Conservation (phyloP, 495 filamentous ascomycete species). For the Hyaloscypha finlandica region DNA sequence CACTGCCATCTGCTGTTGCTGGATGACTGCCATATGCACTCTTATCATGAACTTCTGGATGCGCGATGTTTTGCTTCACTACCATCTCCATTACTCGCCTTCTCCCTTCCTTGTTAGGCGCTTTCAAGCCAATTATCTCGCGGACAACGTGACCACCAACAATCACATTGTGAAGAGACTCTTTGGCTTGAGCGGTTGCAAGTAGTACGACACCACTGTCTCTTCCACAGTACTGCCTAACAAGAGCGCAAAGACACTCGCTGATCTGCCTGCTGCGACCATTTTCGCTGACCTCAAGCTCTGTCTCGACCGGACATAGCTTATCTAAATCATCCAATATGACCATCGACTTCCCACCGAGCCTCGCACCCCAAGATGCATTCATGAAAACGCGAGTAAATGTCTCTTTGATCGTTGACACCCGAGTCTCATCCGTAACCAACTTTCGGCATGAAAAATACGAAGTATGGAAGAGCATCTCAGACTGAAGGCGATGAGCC, state of each 20-base stretch:
- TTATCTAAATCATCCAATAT: conserved; percentile 92
- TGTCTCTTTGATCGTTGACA: conserved; percentile 88
- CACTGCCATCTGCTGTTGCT: conserved; percentile 51
- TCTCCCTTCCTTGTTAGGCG: conserved; percentile 90
- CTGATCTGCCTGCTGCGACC: conserved; percentile 88
- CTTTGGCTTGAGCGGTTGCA: conserved; percentile 91
- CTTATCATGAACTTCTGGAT: conserved; percentile 41
- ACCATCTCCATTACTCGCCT: conserved; percentile 78
- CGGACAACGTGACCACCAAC: conserved; percentile 78
- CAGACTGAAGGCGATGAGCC: conserved; percentile 63
- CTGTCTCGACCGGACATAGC: conserved; percentile 88
- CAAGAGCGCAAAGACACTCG: conserved; percentile 81
- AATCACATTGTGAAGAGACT: conserved; percentile 77
- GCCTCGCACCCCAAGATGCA: conserved; percentile 84
- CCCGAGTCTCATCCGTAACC: conserved; percentile 82
- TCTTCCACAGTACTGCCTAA: conserved; percentile 71
- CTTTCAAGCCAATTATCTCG: conserved; percentile 81
- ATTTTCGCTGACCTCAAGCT: conserved; percentile 89
- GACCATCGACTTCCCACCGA: conserved; percentile 79
- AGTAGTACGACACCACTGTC: conserved; percentile 82
- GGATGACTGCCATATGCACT: conserved; percentile 48
- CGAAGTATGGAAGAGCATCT: conserved; percentile 70
- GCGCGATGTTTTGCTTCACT: conserved; percentile 47
- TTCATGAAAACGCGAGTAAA: conserved; percentile 79
- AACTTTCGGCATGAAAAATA: conserved; percentile 84